Base-by-base conservation (phyloP, 495 filamentous ascomycete genomes). In the Wilcoxina mikolae region DNA sequence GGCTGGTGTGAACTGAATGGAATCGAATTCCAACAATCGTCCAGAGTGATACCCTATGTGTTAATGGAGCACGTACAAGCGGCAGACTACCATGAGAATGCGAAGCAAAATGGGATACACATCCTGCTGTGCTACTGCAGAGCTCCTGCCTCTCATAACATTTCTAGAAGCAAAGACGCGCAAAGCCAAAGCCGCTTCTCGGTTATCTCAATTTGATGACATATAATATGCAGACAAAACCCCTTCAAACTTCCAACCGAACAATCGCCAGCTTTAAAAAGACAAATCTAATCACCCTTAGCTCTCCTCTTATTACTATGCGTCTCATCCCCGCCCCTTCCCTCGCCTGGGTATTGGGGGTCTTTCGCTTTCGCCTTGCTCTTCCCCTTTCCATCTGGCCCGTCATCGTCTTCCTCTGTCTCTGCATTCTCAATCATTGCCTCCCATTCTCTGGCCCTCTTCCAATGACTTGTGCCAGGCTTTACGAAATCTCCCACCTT, bases 91-190 rank as follows among this genome's bases (percentile, higher is more conserved):
- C n/a, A n/a, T n/a, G n/a, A n/a, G n/a, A n/a, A n/a, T n/a, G n/a
- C n/a, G n/a, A n/a, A n/a, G n/a, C n/a, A n/a, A n/a, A n/a, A n/a
- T n/a, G n/a, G n/a, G n/a, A n/a, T n/a, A n/a, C n/a, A n/a, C n/a
- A n/a, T n/a, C n/a, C n/a, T n/a, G n/a, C n/a, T n/a, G n/a, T n/a
- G n/a, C n/a, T n/a, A n/a, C 31, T 35, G 31, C 31, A 15, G 7
- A 84, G 58, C 77, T 94, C 93, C 73, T 94, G 80, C 11, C 91
- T 91, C 31, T 7, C 31, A 35, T 35, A 35, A 7, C 31, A 45
- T 45, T 45, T 9, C 22, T 9, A 24, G 7, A 45, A 45, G 18
- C 42, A 9, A 24, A 22, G 18, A n/a, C 42, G 9, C 18, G 18
- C 22, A 45, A 45, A 45, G 5, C 42, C 42, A 45, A 45, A 45